Evolutionary conservation across 1,284 basidiomycete species (phyloP).

Genomic region (Kalmanozyma brasiliensis): DNA sequence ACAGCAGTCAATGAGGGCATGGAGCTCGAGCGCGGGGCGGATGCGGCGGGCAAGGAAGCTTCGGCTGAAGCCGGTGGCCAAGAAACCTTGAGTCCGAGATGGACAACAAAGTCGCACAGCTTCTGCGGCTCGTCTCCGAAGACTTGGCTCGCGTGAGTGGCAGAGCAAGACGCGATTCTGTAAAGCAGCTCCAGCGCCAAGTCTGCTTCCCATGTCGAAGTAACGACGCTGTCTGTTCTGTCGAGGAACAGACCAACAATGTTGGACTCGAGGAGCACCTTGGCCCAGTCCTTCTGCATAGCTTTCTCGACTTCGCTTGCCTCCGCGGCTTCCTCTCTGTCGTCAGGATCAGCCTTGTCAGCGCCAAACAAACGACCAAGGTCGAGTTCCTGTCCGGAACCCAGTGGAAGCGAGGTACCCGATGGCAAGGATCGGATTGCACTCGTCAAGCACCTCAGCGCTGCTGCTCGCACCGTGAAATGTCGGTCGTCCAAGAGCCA

Average conservation of each 20-base stretch:
- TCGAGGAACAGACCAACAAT: conserved; percentile 31
- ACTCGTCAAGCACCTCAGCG: conserved; percentile 39
- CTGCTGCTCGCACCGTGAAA: conserved; percentile 53
- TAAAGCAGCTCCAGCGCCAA: conserved; percentile 36
- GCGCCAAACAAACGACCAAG: conserved; percentile 16
- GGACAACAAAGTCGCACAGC: conserved; percentile 34
- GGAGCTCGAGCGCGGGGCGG: conserved; percentile 3
- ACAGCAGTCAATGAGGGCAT: conserved; percentile 70
- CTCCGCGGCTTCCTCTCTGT: conserved; percentile 14
- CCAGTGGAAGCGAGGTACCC: conserved; percentile 7
- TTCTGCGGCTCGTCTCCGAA: conserved; percentile 20
- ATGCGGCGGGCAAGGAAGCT: not conserved
- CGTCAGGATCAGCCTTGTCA: conserved; percentile 1
- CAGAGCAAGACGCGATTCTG: conserved; percentile 43
- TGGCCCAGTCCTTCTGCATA: conserved; percentile 48
- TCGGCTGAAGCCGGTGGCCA: conserved; percentile 38
- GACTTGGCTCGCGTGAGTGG: conserved; percentile 19
- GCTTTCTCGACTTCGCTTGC: conserved; percentile 36
- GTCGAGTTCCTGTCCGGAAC: conserved; percentile 23
- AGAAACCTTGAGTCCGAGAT: conserved; percentile 36
- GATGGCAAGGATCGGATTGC: conserved; percentile 37
- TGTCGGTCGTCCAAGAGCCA: conserved; percentile 57
- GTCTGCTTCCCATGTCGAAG: conserved; percentile 42
- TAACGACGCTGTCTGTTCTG: conserved; percentile 38
- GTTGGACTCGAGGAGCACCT: conserved; percentile 32